A percentile compares a stretch with the other conserved stretches of the same genome.
These are phyloP conservation scores for Neurospora terricola DNA, from an alignment of 495 filamentous ascomycete species.

Conservation along the genomic window DNA sequence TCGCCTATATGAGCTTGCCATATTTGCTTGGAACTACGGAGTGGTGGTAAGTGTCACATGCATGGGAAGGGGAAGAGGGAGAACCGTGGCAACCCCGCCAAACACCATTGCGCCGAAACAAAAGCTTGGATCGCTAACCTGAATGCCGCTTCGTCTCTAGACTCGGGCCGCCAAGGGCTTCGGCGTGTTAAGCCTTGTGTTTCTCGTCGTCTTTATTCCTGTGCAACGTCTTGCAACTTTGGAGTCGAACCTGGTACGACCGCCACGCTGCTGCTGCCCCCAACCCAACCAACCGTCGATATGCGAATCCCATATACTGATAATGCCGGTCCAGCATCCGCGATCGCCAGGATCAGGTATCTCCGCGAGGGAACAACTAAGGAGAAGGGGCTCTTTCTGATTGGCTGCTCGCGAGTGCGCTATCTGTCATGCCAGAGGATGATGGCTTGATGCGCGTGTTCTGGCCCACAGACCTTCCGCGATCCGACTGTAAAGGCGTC, in stretches of 20 bases:
- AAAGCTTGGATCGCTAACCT: background rate
- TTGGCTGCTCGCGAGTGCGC: slow-evolving; percentile 17
- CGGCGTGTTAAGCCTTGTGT: slow-evolving; percentile 28
- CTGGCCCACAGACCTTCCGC: slow-evolving; percentile 83
- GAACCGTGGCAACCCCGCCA: slow-evolving; percentile 1
- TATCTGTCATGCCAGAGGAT: slow-evolving; percentile 71
- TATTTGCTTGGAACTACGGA: slow-evolving; percentile 97
- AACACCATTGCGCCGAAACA: background rate
- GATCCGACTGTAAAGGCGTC: slow-evolving; percentile 63
- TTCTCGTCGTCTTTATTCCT: slow-evolving; percentile 36
- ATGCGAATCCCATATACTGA: slow-evolving; percentile 9
- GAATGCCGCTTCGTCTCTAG: slow-evolving; percentile 10
- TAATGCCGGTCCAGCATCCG: slow-evolving; percentile 54
- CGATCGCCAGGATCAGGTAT: slow-evolving; percentile 72
- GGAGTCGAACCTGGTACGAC: slow-evolving; percentile 35
- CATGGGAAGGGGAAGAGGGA: background rate
- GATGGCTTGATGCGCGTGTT: slow-evolving; percentile 96
- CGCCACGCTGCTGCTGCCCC: background rate
- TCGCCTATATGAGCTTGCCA: slow-evolving; percentile 85
- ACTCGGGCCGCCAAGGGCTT: slow-evolving; percentile 35
- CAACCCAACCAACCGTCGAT: background rate
- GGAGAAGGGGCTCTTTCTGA: slow-evolving; percentile 90
- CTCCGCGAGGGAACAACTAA: slow-evolving; percentile 89
- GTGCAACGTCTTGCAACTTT: slow-evolving; percentile 36
- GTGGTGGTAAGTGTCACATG: slow-evolving; percentile 64